Evolutionary conservation across 306 rosid species (phyloP), one percentile per base, ranked within the genome.

Genomic region (Castanospermum australe): DNA sequence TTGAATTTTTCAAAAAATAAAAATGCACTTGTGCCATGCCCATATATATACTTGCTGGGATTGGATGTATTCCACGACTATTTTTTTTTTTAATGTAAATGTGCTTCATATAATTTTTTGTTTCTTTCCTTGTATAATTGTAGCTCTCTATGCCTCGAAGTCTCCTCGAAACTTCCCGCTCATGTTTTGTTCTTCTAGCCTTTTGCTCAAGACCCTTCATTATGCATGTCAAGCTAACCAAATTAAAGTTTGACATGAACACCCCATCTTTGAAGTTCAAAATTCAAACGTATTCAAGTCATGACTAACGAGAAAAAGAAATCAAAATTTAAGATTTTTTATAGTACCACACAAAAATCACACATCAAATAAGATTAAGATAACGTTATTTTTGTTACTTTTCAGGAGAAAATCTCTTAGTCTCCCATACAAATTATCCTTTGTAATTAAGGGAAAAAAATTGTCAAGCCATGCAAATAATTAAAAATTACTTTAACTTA

Each of bases 211-310:
- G 41, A 60, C 15, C 15, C 42, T 71, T 70, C 52, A 79, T 59
- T 71, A 38, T 62, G 73, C 84, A 62, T 15, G 79, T 72, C 74
- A 50, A 28, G 5, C 35, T 35, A 71, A 25, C 13, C 62, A 18
- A 59, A 17, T 54, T 22, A 64, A 73, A 52, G 84, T 80, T 73
- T 80, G 78, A 79, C 78, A 48, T 54, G 66, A 79, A 48, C 71
- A 44, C 17, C 79, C 79, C 61, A 45, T 45, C 51, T 60, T 79
- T 50, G 66, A 79, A 61, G 35, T 51, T 71, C 48, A 12, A 79
- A 61, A 35, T 51, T 71, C 48, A 12, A 24, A 45, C 36, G 79
- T 50, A 73, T 52, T 65, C 80, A 65, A 73, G 51, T 59, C 73
- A 17, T 14, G 68, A 5, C 57, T 62, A 61, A 25, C 12, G n/a